A percentile compares a stretch with the other conserved stretches of the same genome.
These are phyloP conservation scores for Crucihimalaya himalaica DNA, from an alignment of 345 rosid species.

Conservation along the genomic window DNA sequence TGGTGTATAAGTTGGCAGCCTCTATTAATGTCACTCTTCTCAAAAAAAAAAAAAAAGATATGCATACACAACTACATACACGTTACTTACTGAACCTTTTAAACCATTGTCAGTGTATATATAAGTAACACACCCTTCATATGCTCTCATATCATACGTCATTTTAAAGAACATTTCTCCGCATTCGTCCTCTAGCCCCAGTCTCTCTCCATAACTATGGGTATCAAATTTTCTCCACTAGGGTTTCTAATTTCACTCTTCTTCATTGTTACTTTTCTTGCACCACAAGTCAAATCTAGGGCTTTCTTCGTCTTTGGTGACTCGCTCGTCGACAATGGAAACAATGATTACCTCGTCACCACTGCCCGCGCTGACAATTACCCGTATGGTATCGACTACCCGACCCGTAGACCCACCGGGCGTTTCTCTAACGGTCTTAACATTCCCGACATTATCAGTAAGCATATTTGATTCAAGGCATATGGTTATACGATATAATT, in stretches of 20 bases:
- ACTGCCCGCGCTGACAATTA: constrained; percentile 77
- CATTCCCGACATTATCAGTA: constrained; percentile 83
- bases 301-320: constrained; percentile 77
- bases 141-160: constrained; percentile 24
- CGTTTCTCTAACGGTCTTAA: constrained; percentile 91
- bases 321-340: constrained; percentile 88
- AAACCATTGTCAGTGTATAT: constrained; percentile 17
- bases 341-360: constrained; percentile 77
- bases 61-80: constrained; percentile 11
- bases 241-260: constrained; percentile 30
- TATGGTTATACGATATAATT: background rate
- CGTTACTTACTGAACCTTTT: background rate
- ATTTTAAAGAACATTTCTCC: background rate
- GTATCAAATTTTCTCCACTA: constrained; percentile 15
- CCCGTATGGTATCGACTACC: constrained; percentile 82
- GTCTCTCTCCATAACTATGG: constrained; percentile 13
- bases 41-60: background rate
- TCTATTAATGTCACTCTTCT: constrained; percentile 30
- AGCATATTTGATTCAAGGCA: background rate
- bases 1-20: constrained; percentile 25
- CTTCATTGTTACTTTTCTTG: constrained; percentile 24
- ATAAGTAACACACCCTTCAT: constrained; percentile 32
- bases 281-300: constrained; percentile 50
- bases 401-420: constrained; percentile 69
- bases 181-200: constrained; percentile 8